A percentile compares a stretch with the other conserved stretches of the same genome.
These are phyloP conservation scores for Dendrocalamus sinicus DNA, from an alignment of 176 grass and related monocot genomes.

Conservation along the genomic window DNA sequence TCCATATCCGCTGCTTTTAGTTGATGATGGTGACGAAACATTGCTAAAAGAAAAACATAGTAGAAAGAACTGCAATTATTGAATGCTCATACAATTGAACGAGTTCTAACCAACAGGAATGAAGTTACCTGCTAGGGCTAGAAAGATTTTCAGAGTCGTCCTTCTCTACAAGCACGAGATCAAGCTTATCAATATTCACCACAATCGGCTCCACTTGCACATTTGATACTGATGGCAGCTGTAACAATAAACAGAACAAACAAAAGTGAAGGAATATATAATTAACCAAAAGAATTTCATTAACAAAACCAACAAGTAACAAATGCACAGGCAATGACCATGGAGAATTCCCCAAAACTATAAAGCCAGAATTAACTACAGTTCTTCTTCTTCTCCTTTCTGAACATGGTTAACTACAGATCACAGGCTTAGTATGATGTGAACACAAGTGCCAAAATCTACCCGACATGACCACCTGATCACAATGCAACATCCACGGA, in stretches of 20 bases:
- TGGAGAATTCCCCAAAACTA: not conserved
- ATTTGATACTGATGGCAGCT: slow-evolving; percentile 97
- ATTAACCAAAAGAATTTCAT: not conserved
- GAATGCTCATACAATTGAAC: not conserved
- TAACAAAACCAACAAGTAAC: not conserved
- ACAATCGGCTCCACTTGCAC: slow-evolving; percentile 95
- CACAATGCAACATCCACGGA: not conserved
- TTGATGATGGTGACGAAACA: slow-evolving; percentile 49
- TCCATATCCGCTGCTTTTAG: slow-evolving; percentile 91
- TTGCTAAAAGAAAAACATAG: slow-evolving; percentile 45
- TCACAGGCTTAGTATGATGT: not conserved
- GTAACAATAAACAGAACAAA: slow-evolving; percentile 24
- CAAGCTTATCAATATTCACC: slow-evolving; percentile 89
- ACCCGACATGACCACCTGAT: not conserved
- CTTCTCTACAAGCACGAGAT: slow-evolving; percentile 95
- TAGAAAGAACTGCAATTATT: slow-evolving; percentile 42
- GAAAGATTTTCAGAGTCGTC: slow-evolving; percentile 71
- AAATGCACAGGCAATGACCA: not conserved
- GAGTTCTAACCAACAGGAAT: not conserved
- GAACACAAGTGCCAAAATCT: not conserved
- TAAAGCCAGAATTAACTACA: not conserved
- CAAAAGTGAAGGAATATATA: not conserved
- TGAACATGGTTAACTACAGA: not conserved
- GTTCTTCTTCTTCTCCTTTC: not conserved
- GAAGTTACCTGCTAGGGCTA: slow-evolving; percentile 65